phyloP scores from a whole-genome alignment of 306 rosid genomes.

The Cyamopsis tetragonoloba region DNA sequence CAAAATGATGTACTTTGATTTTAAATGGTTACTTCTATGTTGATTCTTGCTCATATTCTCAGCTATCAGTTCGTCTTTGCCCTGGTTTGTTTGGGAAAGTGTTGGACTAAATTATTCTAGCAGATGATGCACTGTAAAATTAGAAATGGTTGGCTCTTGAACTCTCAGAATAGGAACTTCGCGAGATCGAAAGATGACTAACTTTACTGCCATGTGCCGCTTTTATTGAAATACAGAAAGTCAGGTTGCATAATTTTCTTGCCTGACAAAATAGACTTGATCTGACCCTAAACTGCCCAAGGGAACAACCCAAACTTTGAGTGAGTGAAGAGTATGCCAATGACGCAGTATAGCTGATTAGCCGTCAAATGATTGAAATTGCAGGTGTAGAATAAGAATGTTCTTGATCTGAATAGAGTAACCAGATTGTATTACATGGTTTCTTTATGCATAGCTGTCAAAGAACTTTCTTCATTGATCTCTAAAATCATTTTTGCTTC shows the following conservation, averaged over 20 bases:
- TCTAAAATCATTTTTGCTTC: neutral
- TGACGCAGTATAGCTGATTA: too few species aligned
- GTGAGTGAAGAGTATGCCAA: neutral
- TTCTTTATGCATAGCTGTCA: neutral
- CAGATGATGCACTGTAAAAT: neutral
- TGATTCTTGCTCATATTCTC: neutral
- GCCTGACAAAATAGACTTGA: neutral
- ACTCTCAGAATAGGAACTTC: neutral
- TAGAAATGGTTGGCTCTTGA: constrained; percentile 4
- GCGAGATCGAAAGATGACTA: neutral
- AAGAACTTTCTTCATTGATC: neutral
- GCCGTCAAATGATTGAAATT: neutral
- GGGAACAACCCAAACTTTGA: neutral
- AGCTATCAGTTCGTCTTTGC: neutral
- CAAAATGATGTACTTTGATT: neutral
- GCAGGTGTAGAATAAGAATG: neutral
- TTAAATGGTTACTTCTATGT: constrained; percentile 7
- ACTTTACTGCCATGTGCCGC: neutral
- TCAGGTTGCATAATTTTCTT: neutral
- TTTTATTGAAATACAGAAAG: neutral
- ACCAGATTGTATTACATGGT: neutral
- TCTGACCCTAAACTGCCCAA: neutral
- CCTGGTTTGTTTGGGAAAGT: neutral
- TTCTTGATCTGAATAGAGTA: constrained; percentile 7
- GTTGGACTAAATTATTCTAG: neutral